Conservation (phyloP, 2,329 filamentous ascomycete species). For the Moelleriella libera region DNA sequence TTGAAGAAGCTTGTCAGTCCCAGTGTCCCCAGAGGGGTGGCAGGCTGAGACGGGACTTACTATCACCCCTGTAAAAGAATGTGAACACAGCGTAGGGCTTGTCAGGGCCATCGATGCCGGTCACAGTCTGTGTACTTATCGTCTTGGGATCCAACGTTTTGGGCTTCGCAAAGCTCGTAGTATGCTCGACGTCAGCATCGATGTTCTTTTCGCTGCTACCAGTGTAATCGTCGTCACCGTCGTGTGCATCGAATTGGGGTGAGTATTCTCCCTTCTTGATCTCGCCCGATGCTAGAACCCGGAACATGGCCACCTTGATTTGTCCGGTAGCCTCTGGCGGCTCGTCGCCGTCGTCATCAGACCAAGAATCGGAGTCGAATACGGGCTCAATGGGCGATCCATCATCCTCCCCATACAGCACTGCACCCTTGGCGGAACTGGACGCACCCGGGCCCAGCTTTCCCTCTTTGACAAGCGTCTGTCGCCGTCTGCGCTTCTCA, state of each 20-base stretch:
- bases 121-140: conserved; percentile 98
- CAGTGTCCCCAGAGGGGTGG: too few species aligned
- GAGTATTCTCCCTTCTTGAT: conserved; percentile 98
- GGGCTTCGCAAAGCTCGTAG: conserved; percentile 92
- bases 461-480: conserved; percentile 32
- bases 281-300: conserved; percentile 87
- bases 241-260: conserved; percentile 91
- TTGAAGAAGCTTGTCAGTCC: neutral
- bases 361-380: conserved; percentile 58
- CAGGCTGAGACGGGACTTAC: conserved; percentile 38
- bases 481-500: conserved; percentile 51
- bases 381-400: conserved; percentile 59
- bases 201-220: conserved; percentile 40
- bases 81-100: conserved; percentile 96
- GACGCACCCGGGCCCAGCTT: conserved; percentile 18
- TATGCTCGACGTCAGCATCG: conserved; percentile 84
- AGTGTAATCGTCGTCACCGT: conserved; percentile 67
- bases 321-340: conserved; percentile 90
- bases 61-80: conserved; percentile 91
- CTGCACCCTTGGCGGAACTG: conserved; percentile 35
- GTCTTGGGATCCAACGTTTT: conserved; percentile 93
- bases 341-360: conserved; percentile 71
- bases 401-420: conserved; percentile 70
- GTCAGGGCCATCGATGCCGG: conserved; percentile 88
- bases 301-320: conserved; percentile 95